phyloP scores from a whole-genome alignment of 2,329 filamentous ascomycete genomes.

The Colletotrichum liaoningense region DNA sequence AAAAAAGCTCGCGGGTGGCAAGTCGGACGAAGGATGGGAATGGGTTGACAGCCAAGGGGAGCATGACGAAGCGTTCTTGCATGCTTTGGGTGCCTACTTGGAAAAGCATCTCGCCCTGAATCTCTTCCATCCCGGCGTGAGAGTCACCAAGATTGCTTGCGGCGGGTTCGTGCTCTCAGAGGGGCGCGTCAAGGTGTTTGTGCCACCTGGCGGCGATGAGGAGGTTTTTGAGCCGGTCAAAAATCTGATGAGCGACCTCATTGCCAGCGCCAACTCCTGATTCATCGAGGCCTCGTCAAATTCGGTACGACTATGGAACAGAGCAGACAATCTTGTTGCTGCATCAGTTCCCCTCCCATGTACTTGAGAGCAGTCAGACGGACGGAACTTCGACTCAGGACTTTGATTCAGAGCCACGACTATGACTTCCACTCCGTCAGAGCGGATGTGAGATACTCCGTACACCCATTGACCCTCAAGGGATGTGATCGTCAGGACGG shows the following conservation, averaged over 20 bases:
- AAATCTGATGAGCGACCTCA: constrained; percentile 18
- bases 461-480: neutral
- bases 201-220: constrained; percentile 7
- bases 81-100: constrained; percentile 62
- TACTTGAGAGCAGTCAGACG: neutral
- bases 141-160: constrained; percentile 64
- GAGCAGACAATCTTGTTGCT: neutral
- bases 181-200: constrained; percentile 62
- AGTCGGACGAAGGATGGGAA: constrained; percentile 64
- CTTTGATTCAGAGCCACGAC: too few relatives aligned
- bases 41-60: constrained; percentile 51
- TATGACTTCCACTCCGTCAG: too few relatives aligned
- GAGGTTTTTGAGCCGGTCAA: constrained; percentile 23
- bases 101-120: constrained; percentile 65
- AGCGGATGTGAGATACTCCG: neutral
- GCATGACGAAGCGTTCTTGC: constrained; percentile 57
- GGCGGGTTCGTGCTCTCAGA: constrained; percentile 67
- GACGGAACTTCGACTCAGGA: neutral
- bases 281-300: too few relatives aligned
- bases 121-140: constrained; percentile 66
- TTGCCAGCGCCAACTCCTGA: constrained; percentile 17
- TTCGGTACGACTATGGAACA: neutral
- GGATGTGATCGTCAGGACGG: neutral
- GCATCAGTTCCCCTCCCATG: neutral
- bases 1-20: constrained; percentile 58